These are phyloP conservation scores for Penicillium sp. DNA, from an alignment of 2,329 filamentous ascomycete genomes.

Conservation along the genomic window DNA sequence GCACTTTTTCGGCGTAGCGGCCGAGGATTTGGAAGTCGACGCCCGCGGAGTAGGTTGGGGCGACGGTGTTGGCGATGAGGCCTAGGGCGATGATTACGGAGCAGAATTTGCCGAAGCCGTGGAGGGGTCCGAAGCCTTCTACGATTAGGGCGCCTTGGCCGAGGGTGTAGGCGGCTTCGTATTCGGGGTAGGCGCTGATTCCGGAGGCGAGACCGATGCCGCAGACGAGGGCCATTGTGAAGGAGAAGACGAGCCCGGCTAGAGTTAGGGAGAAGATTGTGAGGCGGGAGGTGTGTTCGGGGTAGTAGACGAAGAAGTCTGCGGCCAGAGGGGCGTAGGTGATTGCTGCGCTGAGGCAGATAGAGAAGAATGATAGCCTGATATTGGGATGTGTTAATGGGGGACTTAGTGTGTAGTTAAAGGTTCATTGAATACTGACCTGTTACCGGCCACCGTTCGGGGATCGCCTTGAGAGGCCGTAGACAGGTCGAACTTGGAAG, in stretches of 20 bases:
- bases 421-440: conserved; percentile 29
- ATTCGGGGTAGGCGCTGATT: conserved; percentile 58
- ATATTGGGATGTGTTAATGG: neutral
- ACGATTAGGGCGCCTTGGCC: conserved; percentile 71
- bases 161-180: conserved; percentile 61
- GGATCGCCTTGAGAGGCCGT: conserved; percentile 59
- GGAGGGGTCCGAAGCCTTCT: conserved; percentile 64
- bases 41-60: conserved; percentile 68
- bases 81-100: conserved; percentile 69
- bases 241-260: conserved; percentile 62
- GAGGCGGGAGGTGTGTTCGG: conserved; percentile 57
- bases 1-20: conserved; percentile 62
- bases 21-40: conserved; percentile 73
- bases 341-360: conserved; percentile 69
- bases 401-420: no score
- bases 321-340: conserved; percentile 69
- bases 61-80: conserved; percentile 69
- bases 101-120: conserved; percentile 70
- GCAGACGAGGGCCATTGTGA: conserved; percentile 65
- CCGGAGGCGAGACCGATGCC: conserved; percentile 69
- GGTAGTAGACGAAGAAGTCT: conserved; percentile 73
- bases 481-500: conserved; percentile 63
- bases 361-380: conserved; percentile 70
- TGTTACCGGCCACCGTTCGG: conserved; percentile 58
- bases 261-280: conserved; percentile 65